Base-by-base conservation (phyloP, 2,329 filamentous ascomycete genomes). In the Akanthomyces lecanii region DNA sequence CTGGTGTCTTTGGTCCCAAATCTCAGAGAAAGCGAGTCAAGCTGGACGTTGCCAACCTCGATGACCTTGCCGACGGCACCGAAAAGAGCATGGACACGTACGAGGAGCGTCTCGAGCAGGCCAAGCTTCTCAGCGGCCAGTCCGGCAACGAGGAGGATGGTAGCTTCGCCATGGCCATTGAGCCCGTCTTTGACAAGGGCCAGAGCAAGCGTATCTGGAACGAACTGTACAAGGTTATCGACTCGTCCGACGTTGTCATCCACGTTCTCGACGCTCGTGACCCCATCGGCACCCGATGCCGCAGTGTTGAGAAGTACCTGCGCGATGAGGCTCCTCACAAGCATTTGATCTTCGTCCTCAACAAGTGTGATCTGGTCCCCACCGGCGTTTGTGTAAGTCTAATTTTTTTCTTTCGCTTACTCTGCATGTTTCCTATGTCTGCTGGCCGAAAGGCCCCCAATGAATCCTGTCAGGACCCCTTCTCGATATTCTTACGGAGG, bases 191-290 rank as follows among this genome's bases (percentile, higher is more conserved):
- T 77, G 89, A 85, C 69, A 98, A 98, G 78, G 95, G 95, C 21
- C 93, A 97, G 75, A 94, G 89, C 72, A 97, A 97, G 78, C 85
- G 95, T 68, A 97, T 97, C 69, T 97, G 92, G 93, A 98, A 98
- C 77, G 94, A 99, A 74, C 79, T 98, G 8, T 88, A 95, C 82
- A 96, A 96, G 78, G 92, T 95, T 71, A 95, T 97, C 65, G 94
- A 97, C 77, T 96, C 92, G 3, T 95, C 90, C 11, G 95, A 99
- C 76, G 94, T 99, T 42, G 87, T 99, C 52, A 89, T 99, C n/a
- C 95, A 97, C 71, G 90, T 97, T 16, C 79, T 97, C 1, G 94
- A 97, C 75, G 92, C 93, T 47, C 84, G 92, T 76, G 92, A 97
- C 75, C 93, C 92, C 3, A 78, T 94, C 12, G 95, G 95, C 40